A percentile compares a stretch with the other conserved stretches of the same genome.
phyloP scores from a whole-genome alignment of 352 stramenopile species.

The Phytophthora fragariaefolia region DNA sequence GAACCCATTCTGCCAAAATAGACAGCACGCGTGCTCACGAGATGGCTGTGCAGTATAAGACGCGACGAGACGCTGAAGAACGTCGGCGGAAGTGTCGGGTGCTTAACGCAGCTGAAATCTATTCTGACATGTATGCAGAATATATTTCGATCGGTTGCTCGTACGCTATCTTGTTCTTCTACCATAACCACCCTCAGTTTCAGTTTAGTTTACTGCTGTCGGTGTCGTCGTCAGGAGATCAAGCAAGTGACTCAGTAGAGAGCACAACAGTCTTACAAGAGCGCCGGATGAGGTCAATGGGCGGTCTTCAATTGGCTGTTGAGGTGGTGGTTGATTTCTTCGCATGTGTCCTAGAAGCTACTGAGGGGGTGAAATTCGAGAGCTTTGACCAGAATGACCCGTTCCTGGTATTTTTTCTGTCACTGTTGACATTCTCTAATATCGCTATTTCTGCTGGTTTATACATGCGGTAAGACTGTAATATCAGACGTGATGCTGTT shows the following conservation, averaged over 20 bases:
- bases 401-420: conserved; percentile 41
- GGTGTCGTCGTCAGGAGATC: not conserved
- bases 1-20: not conserved
- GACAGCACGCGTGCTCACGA: too few relatives aligned
- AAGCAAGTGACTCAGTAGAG: too few relatives aligned
- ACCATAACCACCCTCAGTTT: not conserved
- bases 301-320: conserved; percentile 14
- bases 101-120: not conserved
- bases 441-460: conserved; percentile 19
- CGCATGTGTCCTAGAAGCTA: conserved; percentile 26
- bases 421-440: conserved; percentile 1
- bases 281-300: not conserved
- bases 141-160: not conserved
- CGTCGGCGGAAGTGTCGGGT: not conserved
- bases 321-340: conserved; percentile 32
- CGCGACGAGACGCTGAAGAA: not conserved
- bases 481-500: too few relatives aligned
- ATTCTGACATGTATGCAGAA: not conserved
- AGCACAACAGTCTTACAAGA: not conserved
- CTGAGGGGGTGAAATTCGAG: conserved; percentile 16
- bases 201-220: not conserved
- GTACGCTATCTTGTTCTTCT: not conserved
- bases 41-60: not conserved
- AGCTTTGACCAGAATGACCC: conserved; percentile 18
- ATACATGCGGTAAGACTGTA: conserved; percentile 13